phyloP scores from a whole-genome alignment of 306 rosid species.

The Rosa rugosa region DNA sequence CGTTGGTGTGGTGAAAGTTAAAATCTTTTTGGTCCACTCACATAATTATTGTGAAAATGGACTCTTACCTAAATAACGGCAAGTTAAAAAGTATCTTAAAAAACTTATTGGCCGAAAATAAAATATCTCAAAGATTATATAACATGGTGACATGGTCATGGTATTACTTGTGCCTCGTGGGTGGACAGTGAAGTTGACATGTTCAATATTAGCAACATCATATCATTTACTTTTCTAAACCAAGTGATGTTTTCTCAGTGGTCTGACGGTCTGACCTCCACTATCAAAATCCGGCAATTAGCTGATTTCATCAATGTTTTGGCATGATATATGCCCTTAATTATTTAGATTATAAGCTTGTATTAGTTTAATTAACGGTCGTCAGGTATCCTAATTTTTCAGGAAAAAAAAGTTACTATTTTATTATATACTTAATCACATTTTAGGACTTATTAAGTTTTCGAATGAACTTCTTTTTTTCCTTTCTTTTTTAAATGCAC shows the following conservation, averaged over 20 bases:
- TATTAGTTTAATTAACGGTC: neutral
- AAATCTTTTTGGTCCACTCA: constrained; percentile 12
- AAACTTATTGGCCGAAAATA: neutral
- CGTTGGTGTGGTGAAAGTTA: constrained; percentile 14
- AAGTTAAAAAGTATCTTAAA: constrained; percentile 20
- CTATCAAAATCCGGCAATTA: neutral
- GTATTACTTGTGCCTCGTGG: constrained; percentile 11
- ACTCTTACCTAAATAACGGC: constrained; percentile 27
- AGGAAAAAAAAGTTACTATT: neutral
- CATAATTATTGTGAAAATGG: constrained; percentile 33
- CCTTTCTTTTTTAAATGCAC: neutral
- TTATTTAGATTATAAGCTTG: neutral
- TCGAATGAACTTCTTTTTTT: too few species aligned
- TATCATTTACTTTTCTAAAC: neutral
- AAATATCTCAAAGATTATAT: neutral
- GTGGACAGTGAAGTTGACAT: constrained; percentile 33
- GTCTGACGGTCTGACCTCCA: neutral
- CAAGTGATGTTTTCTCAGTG: neutral
- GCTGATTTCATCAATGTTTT: neutral
- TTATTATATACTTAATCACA: neutral
- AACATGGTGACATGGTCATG: neutral
- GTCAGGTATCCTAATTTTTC: neutral
- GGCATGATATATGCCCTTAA: neutral
- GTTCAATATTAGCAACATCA: constrained; percentile 6
- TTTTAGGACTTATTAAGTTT: neutral